Percentiles rank a stretch among this genome's conserved stretches.
These are phyloP conservation scores for Ganoderma lucidum DNA, from an alignment of 1,284 basidiomycete genomes.

Conservation along the genomic window DNA sequence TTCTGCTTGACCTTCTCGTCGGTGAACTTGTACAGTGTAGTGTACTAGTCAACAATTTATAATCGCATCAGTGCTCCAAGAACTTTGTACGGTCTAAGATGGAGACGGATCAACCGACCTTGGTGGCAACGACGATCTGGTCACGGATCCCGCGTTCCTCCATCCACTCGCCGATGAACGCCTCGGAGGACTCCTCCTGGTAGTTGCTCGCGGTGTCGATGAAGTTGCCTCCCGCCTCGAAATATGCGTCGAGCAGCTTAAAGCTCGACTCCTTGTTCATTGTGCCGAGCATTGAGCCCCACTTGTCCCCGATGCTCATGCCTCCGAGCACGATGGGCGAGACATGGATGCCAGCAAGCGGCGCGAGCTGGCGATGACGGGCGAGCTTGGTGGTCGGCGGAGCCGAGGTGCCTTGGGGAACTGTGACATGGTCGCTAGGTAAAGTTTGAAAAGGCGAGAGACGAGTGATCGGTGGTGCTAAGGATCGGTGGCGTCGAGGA, in stretches of 20 bases:
- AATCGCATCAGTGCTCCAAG: not conserved
- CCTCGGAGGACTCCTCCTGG: constrained; percentile 41
- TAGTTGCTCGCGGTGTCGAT: constrained; percentile 63
- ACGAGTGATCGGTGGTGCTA: not conserved
- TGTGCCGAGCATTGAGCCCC: constrained; percentile 38
- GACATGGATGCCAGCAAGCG: constrained; percentile 34
- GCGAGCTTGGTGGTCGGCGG: constrained; percentile 46
- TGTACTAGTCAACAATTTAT: constrained; percentile 50
- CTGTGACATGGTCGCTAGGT: not conserved
- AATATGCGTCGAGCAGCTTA: constrained; percentile 57
- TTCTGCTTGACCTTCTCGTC: constrained; percentile 44
- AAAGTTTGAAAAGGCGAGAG: not conserved
- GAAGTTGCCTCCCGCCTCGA: constrained; percentile 57
- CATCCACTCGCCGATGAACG: constrained; percentile 54
- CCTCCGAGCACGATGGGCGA: constrained; percentile 60
- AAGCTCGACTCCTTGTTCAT: constrained; percentile 45
- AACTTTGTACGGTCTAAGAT: not conserved
- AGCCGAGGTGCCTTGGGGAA: constrained; percentile 29
- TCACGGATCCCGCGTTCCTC: constrained; percentile 47
- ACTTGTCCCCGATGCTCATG: constrained; percentile 56
- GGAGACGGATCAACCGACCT: constrained; percentile 27
- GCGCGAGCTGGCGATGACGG: constrained; percentile 53
- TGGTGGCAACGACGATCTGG: constrained; percentile 52
- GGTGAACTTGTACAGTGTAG: constrained; percentile 48
- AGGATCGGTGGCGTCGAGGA: not conserved